These are phyloP conservation scores for Starmera amethionina DNA, from an alignment of 805 yeast genomes.

Conservation along the genomic window DNA sequence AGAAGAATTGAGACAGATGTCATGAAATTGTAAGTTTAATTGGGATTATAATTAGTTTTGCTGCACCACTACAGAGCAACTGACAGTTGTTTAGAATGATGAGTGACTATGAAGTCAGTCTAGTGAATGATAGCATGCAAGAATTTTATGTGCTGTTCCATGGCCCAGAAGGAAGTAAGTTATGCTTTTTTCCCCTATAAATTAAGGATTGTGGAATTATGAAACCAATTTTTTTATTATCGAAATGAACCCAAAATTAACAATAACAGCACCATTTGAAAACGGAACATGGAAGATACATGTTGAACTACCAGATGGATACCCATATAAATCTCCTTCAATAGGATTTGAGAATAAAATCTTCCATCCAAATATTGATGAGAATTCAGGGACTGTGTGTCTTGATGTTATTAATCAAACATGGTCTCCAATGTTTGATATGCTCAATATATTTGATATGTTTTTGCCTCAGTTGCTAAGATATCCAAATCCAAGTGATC, in stretches of 20 bases:
- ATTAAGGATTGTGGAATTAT: not conserved
- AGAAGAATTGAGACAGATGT: slow-evolving; percentile 83
- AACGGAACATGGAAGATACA: slow-evolving; percentile 86
- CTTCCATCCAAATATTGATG: slow-evolving; percentile 93
- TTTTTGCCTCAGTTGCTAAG: slow-evolving; percentile 86
- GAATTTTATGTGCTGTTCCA: slow-evolving; percentile 77
- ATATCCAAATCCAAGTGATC: slow-evolving; percentile 93
- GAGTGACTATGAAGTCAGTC: slow-evolving; percentile 85
- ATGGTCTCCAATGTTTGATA: slow-evolving; percentile 97
- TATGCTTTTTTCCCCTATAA: not conserved
- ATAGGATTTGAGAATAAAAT: slow-evolving; percentile 89
- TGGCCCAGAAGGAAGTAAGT: slow-evolving; percentile 66
- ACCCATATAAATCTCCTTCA: slow-evolving; percentile 93
- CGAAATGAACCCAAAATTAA: not conserved
- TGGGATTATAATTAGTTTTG: not conserved
- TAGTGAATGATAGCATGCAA: slow-evolving; percentile 76
- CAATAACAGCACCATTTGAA: slow-evolving; percentile 61
- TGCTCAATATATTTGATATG: slow-evolving; percentile 82
- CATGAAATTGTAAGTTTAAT: slow-evolving; percentile 65
- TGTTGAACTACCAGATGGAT: slow-evolving; percentile 90
- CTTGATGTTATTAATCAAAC: slow-evolving; percentile 94
- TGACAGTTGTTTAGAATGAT: slow-evolving; percentile 40
- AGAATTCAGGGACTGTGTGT: slow-evolving; percentile 83
- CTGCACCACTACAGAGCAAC: not conserved
- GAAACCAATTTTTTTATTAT: not conserved